Evolutionary conservation across 495 filamentous ascomycete species (phyloP), one percentile per base, ranked within the genome.

Genomic region (Rostrohypoxylon terebratum): DNA sequence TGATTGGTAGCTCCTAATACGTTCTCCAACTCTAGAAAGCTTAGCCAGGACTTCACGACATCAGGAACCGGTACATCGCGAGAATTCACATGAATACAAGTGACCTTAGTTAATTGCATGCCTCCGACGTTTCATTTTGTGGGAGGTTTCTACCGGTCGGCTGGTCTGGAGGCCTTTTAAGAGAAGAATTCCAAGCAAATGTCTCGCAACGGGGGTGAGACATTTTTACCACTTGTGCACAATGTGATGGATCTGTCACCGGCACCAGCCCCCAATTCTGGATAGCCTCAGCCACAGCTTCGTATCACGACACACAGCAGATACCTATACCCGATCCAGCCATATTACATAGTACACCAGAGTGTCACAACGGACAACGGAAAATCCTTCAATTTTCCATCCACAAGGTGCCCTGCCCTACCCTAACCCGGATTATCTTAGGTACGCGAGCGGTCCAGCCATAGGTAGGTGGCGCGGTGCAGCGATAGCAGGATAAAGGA

Each of bases 361-460:
- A 45, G 42, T 20, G n/a, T 42, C 42, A 45, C 5, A 45, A 6
- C 16, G 42, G 28, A 28, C 28, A 28, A 28, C 28, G 28, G 28
- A 28, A 45, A 45, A 45, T 45, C 42, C 42, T 45, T 18, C 42
- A 45, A 45, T 18, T 18, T 18, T 16, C 25, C n/a, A n/a, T n/a
- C n/a, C n/a, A n/a, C n/a, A 28, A 1, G 0, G 11, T 33, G 4
- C 14, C 51, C 14, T 33, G 21, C 31, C 50, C 50, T 31, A 54
- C n/a, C 50, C 11, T 33, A 59, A 36, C 25, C 31, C 21, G 38
- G 8, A 54, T 33, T 33, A 72, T 68, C 58, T 18, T 18, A 63
- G n/a, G 68, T 71, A 72, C 34, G 38, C 54, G 63, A 59, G 48
- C 34, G 10, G 25, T 28, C 28, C 23, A 23, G 42, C 2, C 4